These are phyloP conservation scores for Apiotrichum mycotoxinovorans DNA, from an alignment of 1,284 basidiomycete genomes.

Conservation along the genomic window DNA sequence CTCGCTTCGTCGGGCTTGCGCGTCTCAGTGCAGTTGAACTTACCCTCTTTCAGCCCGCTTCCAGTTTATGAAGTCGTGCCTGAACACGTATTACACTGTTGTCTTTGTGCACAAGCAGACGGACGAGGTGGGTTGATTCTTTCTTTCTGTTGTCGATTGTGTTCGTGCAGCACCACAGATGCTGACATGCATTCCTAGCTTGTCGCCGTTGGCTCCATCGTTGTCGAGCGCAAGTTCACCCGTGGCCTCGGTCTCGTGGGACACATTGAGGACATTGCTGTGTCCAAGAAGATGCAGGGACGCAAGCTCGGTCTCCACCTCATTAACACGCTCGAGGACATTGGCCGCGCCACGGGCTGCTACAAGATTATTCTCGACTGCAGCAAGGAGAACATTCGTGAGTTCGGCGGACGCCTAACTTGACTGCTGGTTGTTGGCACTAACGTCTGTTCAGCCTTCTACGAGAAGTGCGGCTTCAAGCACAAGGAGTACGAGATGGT, in stretches of 20 bases:
- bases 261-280: constrained; percentile 97
- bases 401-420: constrained; percentile 38
- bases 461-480: constrained; percentile 88
- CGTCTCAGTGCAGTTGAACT: background rate
- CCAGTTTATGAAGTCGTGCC: constrained; percentile 49
- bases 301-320: constrained; percentile 77
- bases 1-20: background rate
- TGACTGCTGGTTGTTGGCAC: constrained; percentile 3
- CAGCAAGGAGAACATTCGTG: constrained; percentile 83
- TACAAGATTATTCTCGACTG: constrained; percentile 99
- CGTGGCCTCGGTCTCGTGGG: constrained; percentile 75
- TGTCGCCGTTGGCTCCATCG: constrained; percentile 77
- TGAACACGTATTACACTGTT: constrained; percentile 71
- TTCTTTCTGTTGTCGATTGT: too few species aligned
- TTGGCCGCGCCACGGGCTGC: constrained; percentile 71
- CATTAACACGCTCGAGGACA: constrained; percentile 75
- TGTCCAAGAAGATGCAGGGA: constrained; percentile 81
- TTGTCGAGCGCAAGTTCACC: constrained; percentile 92
- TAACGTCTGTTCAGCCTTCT: constrained; percentile 67
- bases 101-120: constrained; percentile 73
- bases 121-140: constrained; percentile 54
- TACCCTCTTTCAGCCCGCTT: constrained; percentile 56
- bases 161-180: background rate
- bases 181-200: constrained; percentile 55
- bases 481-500: constrained; percentile 90